These are phyloP conservation scores for Nectriaceae sp. DNA, from an alignment of 2,329 filamentous ascomycete genomes.

Conservation along the genomic window DNA sequence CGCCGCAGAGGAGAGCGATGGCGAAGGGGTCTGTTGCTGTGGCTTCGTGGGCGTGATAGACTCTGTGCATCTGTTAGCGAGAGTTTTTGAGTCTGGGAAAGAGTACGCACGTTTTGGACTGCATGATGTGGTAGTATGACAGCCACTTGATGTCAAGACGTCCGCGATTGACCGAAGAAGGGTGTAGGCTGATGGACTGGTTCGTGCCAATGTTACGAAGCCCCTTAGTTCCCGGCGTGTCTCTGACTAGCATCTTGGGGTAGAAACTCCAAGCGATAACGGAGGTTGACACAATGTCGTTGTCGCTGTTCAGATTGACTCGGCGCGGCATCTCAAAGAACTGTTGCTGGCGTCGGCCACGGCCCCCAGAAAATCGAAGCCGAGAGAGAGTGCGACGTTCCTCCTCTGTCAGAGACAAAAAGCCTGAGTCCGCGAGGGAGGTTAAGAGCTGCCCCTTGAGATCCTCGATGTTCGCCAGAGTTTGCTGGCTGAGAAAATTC, in stretches of 20 bases:
- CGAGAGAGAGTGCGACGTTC: conserved; percentile 71
- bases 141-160: conserved; percentile 73
- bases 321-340: conserved; percentile 83
- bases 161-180: conserved; percentile 84
- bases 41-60: conserved; percentile 89
- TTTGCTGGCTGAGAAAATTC: conserved; percentile 90
- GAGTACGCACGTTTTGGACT: conserved; percentile 70
- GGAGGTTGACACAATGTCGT: conserved; percentile 76
- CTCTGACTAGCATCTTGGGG: conserved; percentile 83
- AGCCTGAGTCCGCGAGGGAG: conserved; percentile 81
- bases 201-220: conserved; percentile 93
- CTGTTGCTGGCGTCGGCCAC: conserved; percentile 62
- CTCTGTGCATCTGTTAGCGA: conserved; percentile 43
- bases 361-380: conserved; percentile 57
- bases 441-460: conserved; percentile 89
- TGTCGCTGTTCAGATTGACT: conserved; percentile 74
- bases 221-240: conserved; percentile 69
- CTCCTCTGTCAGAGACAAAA: conserved; percentile 72
- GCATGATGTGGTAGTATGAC: conserved; percentile 97
- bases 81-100: background rate
- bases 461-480: conserved; percentile 89
- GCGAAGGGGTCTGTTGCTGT: conserved; percentile 80
- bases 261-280: conserved; percentile 96
- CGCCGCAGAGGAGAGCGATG: conserved; percentile 82
- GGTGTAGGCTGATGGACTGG: conserved; percentile 83